A percentile compares a stretch with the other conserved stretches of the same genome.
phyloP scores from a whole-genome alignment of 1,284 basidiomycete genomes.

The Austropuccinia psidii region DNA sequence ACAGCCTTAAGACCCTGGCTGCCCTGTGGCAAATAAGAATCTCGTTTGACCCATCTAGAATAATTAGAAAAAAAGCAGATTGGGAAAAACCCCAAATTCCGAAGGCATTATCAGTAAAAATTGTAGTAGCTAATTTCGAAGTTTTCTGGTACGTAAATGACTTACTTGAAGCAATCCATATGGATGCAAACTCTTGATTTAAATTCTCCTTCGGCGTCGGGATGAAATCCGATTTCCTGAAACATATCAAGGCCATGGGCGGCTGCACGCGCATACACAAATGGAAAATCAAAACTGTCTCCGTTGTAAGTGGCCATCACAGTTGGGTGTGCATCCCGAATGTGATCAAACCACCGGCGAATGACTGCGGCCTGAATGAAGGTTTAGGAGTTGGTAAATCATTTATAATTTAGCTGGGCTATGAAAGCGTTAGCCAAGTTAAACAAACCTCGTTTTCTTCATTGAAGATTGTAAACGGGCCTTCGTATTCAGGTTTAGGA shows the following conservation, averaged over 20 bases:
- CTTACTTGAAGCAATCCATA: conserved; percentile 90
- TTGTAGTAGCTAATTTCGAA: not conserved
- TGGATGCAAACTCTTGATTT: conserved; percentile 89
- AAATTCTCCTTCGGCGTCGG: conserved; percentile 89
- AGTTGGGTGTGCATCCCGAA: conserved; percentile 84
- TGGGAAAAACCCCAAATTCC: not conserved
- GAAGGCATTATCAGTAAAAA: not conserved
- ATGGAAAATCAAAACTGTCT: conserved; percentile 99
- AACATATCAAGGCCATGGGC: conserved; percentile 94
- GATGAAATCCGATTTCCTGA: conserved; percentile 83
- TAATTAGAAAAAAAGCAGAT: too few species aligned
- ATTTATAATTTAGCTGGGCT: too few species aligned
- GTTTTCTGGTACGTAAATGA: not conserved
- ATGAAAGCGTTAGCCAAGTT: not conserved
- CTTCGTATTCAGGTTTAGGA: conserved; percentile 94
- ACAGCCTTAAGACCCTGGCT: conserved; percentile 98
- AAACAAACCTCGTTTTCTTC: conserved; percentile 74
- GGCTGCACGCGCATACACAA: conserved; percentile 79
- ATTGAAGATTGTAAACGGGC: conserved; percentile 93
- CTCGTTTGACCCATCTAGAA: conserved; percentile 83
- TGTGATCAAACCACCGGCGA: conserved; percentile 83
- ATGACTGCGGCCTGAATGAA: conserved; percentile 63
- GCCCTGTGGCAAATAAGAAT: conserved; percentile 98
- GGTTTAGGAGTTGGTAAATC: not conserved
- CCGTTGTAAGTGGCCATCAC: conserved; percentile 99